These are phyloP conservation scores for Paramecium pentaurelia DNA, from an alignment of 73 alveolate genomes.

Conservation along the genomic window DNA sequence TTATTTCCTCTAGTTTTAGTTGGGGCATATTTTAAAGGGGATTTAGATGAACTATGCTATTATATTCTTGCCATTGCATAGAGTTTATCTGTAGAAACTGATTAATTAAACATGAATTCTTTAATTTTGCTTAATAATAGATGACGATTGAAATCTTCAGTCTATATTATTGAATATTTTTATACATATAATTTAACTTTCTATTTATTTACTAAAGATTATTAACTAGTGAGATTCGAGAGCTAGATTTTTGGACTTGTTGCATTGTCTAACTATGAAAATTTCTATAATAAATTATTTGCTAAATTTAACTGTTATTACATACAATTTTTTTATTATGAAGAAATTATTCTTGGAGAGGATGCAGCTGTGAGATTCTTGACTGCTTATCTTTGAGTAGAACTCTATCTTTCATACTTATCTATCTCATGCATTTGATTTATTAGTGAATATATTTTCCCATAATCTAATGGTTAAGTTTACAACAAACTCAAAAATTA, in stretches of 20 bases:
- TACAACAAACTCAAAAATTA: neutral
- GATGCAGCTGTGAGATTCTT: conserved; percentile 43
- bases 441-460: conserved; percentile 21
- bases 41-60: neutral
- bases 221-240: conserved; percentile 30
- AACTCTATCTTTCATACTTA: neutral
- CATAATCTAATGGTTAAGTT: conserved; percentile 7
- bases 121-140: neutral
- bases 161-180: neutral
- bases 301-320: neutral
- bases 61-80: neutral
- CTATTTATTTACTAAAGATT: neutral
- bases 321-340: neutral
- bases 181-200: neutral
- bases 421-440: neutral
- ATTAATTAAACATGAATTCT: neutral
- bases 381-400: neutral
- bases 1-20: neutral
- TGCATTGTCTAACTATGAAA: neutral
- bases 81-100: conserved; percentile 22
- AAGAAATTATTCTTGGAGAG: conserved; percentile 13
- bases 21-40: neutral
- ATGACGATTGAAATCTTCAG: conserved; percentile 40
- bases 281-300: neutral
- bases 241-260: neutral